Evolutionary conservation across 2,329 filamentous ascomycete species (phyloP), one percentile per base, ranked within the genome.

Genomic region (Tolypocladium sp.): DNA sequence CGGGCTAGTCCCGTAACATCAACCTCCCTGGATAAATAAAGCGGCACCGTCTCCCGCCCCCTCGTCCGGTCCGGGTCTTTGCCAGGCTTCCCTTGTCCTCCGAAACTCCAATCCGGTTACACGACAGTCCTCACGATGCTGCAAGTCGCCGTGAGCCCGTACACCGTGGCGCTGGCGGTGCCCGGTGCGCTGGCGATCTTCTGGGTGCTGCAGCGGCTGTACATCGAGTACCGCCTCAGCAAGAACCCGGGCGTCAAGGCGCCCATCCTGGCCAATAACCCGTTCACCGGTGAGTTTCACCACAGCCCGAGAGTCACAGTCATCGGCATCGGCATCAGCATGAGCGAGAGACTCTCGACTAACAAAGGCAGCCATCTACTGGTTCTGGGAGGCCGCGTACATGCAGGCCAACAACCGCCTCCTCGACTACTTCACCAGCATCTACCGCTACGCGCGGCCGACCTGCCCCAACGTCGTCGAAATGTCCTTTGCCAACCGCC

Each of bases 401-500:
- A 63, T 64, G 61, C 64, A 65, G 27, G 56, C 55, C 13, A 59
- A 61, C 37, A 61, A 65, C 49, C 62, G 61, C n/a, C 59, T 65
- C 22, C 57, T 62, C 51, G 62, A 61, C 20, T 60, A 60, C 55
- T 62, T 58, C 51, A 44, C 55, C 25, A n/a, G 30, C 54, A 41
- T 61, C 38, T 64, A 63, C 52, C 42, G 58, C 22, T 22, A 60
- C 22, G 55, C 58, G 8, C 46, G 52, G 1, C 60, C 61, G 1
- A 37, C 27, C 3, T 51, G 44, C 25, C 58, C 59, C 8, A 56
- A 64, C 49, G 53, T 59, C 0, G 75, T 81, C 42, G 89, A 93
- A 72, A 70, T 76, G 10, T 77, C 77, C 1, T 66, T 85, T 8
- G 66, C 84, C 1, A 79, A 81, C 55, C 70, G 75, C 55, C 83